Evolutionary conservation across 768 basidiomycete species (phyloP).

Genomic region (Saitozyma sp.): DNA sequence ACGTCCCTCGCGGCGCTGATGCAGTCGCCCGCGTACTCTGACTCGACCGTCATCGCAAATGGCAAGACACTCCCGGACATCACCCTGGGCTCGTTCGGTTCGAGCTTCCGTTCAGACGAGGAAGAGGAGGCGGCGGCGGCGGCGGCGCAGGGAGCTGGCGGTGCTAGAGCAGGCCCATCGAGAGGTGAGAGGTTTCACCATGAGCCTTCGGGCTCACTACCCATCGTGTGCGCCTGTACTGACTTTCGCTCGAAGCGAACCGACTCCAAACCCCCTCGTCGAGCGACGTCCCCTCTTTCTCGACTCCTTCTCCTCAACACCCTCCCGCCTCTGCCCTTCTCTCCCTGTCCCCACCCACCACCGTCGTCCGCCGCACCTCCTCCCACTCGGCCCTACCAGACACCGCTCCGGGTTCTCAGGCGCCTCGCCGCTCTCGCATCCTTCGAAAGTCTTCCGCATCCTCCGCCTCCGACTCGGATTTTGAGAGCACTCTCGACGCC

Average conservation of each 20-base stretch:
- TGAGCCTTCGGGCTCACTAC: too few species aligned
- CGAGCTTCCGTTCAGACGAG: conserved; percentile 43
- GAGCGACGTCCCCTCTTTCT: not conserved
- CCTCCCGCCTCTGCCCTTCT: conserved; percentile 26
- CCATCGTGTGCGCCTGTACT: too few species aligned
- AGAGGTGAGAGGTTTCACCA: not conserved
- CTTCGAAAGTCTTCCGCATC: conserved; percentile 23
- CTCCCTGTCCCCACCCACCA: conserved; percentile 35
- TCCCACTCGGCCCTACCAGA: conserved; percentile 35
- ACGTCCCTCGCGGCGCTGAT: conserved; percentile 33
- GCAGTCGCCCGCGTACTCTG: conserved; percentile 32
- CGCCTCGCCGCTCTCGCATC: conserved; percentile 29
- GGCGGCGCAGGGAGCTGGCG: conserved; percentile 7
- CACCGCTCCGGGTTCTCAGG: conserved; percentile 22
- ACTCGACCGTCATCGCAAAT: conserved; percentile 36
- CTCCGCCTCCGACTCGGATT: conserved; percentile 25
- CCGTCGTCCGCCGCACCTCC: conserved; percentile 32
- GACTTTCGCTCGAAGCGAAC: too few species aligned
- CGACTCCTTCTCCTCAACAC: conserved; percentile 27
- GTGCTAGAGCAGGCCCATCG: conserved; percentile 4
- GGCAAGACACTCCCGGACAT: conserved; percentile 46
- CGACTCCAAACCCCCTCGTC: too few species aligned
- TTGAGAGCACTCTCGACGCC: conserved; percentile 18
- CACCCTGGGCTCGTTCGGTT: conserved; percentile 41
- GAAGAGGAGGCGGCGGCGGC: conserved; percentile 24